Evolutionary conservation across 2,329 filamentous ascomycete genomes (phyloP).

Genomic region (Niveomyces coronatus): DNA sequence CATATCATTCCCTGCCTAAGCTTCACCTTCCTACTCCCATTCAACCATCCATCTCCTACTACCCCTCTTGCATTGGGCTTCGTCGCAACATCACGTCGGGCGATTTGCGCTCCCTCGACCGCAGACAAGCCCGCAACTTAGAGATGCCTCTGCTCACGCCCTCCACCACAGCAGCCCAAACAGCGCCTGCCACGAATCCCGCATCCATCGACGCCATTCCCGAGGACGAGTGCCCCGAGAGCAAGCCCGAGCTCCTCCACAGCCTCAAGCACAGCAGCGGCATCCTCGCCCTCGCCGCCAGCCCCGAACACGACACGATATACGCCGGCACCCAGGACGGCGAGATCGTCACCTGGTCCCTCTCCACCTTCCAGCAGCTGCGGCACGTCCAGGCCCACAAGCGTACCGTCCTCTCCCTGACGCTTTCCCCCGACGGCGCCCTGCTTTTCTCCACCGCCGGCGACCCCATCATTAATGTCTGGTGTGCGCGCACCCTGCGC

Average conservation of each 20-base stretch:
- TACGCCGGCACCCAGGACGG: constrained; percentile 91
- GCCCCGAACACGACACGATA: constrained; percentile 65
- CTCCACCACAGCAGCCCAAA: neutral
- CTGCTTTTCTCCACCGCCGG: constrained; percentile 88
- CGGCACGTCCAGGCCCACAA: constrained; percentile 78
- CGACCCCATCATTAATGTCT: constrained; percentile 90
- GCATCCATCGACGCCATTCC: too few relatives aligned
- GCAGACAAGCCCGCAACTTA: neutral
- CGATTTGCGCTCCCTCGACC: too few relatives aligned
- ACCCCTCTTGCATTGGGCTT: too few relatives aligned
- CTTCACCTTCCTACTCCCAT: too few relatives aligned
- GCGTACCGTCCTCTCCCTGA: constrained; percentile 79
- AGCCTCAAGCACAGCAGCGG: constrained; percentile 67
- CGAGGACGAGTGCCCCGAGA: constrained; percentile 9
- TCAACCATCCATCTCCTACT: too few relatives aligned
- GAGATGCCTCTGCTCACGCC: constrained; percentile 5
- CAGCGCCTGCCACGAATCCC: too few relatives aligned
- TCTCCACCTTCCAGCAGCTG: constrained; percentile 76
- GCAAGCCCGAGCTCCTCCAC: constrained; percentile 56
- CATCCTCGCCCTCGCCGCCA: constrained; percentile 73
- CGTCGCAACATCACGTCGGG: too few relatives aligned
- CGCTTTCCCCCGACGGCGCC: constrained; percentile 61
- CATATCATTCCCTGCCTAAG: neutral
- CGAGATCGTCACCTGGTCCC: constrained; percentile 84
- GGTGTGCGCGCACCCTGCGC: constrained; percentile 67